Evolutionary conservation across 805 yeast species (phyloP).

Genomic region (Ogataea nonfermentans): DNA sequence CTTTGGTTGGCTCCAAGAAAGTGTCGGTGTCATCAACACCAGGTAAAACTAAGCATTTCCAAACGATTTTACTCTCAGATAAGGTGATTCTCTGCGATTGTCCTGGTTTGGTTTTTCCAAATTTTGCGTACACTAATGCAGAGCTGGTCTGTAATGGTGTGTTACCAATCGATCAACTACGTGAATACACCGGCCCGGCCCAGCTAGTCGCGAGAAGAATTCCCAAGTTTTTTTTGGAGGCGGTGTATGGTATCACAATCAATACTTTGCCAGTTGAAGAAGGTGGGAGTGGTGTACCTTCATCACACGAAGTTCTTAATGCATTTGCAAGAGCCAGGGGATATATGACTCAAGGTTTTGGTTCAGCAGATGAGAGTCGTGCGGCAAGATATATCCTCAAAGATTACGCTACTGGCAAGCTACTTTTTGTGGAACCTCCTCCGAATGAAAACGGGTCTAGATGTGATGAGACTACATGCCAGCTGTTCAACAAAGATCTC

Average conservation of each 20-base stretch:
- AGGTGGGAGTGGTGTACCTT: constrained; percentile 88
- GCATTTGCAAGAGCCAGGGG: constrained; percentile 98
- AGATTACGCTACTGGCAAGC: constrained; percentile 92
- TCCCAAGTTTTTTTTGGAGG: constrained; percentile 86
- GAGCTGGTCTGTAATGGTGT: constrained; percentile 98
- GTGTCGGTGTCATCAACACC: constrained; percentile 99
- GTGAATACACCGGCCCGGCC: constrained; percentile 89
- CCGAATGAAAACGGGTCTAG: constrained; percentile 65
- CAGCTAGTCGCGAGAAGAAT: constrained; percentile 82
- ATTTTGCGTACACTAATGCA: constrained; percentile 93
- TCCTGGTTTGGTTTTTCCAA: constrained; percentile 98
- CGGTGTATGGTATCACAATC: constrained; percentile 89
- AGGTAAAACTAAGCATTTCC: constrained; percentile 98
- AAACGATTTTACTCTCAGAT: constrained; percentile 83
- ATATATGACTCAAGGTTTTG: constrained; percentile 95
- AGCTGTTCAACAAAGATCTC: constrained; percentile 70
- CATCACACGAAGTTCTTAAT: constrained; percentile 81
- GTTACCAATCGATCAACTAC: constrained; percentile 94
- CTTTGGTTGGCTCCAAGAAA: constrained; percentile 91
- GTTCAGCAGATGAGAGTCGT: constrained; percentile 94
- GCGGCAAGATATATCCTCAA: constrained; percentile 90
- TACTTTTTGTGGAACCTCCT: constrained; percentile 84
- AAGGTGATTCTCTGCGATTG: constrained; percentile 92
- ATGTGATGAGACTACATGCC: constrained; percentile 48
- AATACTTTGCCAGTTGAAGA: constrained; percentile 72